Base-by-base conservation (phyloP, 345 rosid species). In the Populus tremula region DNA sequence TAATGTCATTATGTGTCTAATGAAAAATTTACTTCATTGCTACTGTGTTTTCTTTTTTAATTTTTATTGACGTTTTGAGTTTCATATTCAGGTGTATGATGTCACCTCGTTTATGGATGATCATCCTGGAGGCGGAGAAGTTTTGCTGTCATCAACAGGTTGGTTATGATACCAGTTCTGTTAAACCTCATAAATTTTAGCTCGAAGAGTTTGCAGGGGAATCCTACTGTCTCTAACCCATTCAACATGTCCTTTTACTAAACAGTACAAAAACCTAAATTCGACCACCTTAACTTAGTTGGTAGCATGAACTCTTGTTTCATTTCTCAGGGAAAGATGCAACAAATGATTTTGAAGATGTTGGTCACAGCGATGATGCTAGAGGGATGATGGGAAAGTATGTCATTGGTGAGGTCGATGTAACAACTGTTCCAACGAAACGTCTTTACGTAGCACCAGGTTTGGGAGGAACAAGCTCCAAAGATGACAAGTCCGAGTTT, bases 51-150 rank as follows among this genome's bases (percentile, higher is more conserved):
- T 1, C 10, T 64, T 47, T 45, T 68, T 69, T 7, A 9, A 18
- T 9, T 6, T 41, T 53, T 29, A 21, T 70, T 47, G 17, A 69
- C 5, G 4, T 69, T 38, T 74, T 62, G 16, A 68, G 20, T n/a
- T 29, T 38, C 23, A 71, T 31, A 71, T 77, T 70, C 78, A 96
- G 99, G 99, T 96, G 18, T 96, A 91, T 84, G 97, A 96, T 85
- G 97, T 96, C 72, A 92, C 98, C 36, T 81, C 95, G 3, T 96
- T 96, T 86, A 91, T 96, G 99, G 98, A 96, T 53, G 99, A 93
- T 87, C 99, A 96, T 82, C 99, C 99, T 8, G 99, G 99, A 77
- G 99, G 99, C 9, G 98, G 92, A 80, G 99, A 96, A 79, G 98
- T 93, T 63, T 84, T 96, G 87, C 80, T 96, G 79, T 91, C 99